These are phyloP conservation scores for Petunia secreta DNA, from an alignment of 257 asterid species.

Conservation along the genomic window DNA sequence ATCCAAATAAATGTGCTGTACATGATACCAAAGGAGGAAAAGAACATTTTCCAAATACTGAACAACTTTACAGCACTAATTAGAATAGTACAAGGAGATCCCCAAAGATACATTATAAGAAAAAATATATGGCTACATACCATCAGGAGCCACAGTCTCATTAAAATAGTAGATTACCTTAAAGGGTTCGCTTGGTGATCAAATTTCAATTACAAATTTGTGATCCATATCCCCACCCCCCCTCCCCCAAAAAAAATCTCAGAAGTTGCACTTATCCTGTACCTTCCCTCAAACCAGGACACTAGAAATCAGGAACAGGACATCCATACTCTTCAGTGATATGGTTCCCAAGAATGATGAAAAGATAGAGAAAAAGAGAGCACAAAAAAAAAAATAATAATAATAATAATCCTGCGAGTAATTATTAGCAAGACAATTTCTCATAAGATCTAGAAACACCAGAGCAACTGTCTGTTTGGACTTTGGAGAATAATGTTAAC, in stretches of 20 bases:
- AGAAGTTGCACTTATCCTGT: background rate
- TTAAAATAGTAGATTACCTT: background rate
- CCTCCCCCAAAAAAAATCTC: background rate
- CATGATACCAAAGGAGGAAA: background rate
- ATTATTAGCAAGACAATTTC: conserved; percentile 7
- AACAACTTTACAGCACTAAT: background rate
- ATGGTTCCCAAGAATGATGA: background rate
- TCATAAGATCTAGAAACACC: background rate
- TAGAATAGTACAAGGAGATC: background rate
- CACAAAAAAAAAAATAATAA: background rate
- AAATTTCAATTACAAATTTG: background rate
- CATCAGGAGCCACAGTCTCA: background rate
- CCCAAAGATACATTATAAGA: background rate
- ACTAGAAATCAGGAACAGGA: background rate
- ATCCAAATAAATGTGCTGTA: background rate
- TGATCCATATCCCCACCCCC: background rate
- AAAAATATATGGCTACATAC: background rate
- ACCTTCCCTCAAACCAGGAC: background rate
- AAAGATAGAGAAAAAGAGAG: background rate
- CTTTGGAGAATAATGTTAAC: background rate
- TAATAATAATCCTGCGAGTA: background rate
- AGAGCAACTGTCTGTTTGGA: conserved; percentile 6
- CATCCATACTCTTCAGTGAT: background rate
- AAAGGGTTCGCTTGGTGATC: background rate
- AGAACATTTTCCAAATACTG: background rate